phyloP scores from a whole-genome alignment of 495 filamentous ascomycete genomes.

The Pyrenula aspistea region DNA sequence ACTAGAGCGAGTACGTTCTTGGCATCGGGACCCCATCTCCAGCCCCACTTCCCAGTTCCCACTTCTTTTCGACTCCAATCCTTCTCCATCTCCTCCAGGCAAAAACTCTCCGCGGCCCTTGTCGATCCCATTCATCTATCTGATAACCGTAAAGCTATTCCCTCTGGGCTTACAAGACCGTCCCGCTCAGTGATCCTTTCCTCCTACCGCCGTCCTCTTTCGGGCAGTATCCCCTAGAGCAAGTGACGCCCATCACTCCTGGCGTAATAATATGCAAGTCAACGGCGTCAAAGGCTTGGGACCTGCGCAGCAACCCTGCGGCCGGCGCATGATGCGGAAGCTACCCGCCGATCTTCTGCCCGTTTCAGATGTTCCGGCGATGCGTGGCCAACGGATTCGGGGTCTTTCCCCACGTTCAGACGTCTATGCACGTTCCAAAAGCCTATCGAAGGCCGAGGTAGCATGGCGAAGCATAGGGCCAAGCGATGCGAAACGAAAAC shows the following conservation, averaged over 20 bases:
- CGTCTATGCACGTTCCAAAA: background rate
- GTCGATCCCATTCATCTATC: too few species aligned
- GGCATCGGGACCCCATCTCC: background rate
- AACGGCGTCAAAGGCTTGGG: slow-evolving; percentile 3
- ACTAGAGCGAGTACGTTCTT: too few species aligned
- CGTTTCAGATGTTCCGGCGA: background rate
- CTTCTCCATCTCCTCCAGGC: too few species aligned
- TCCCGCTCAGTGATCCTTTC: background rate
- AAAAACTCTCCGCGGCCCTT: too few species aligned
- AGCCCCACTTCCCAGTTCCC: background rate
- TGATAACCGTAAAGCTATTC: too few species aligned
- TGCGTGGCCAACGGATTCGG: background rate
- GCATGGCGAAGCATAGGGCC: too few species aligned
- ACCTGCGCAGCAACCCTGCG: slow-evolving; percentile 15
- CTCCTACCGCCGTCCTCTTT: background rate
- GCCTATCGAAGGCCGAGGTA: background rate
- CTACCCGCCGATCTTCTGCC: background rate
- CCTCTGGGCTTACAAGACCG: too few species aligned
- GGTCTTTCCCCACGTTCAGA: background rate
- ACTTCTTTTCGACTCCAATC: background rate
- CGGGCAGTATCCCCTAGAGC: background rate
- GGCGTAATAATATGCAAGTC: background rate
- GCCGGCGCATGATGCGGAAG: slow-evolving; percentile 31
- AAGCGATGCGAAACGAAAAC: background rate
- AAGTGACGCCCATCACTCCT: too few species aligned